Evolutionary conservation across 2,329 filamentous ascomycete genomes (phyloP), one percentile per base, ranked within the genome.

Genomic region (Aspergillus sp.): DNA sequence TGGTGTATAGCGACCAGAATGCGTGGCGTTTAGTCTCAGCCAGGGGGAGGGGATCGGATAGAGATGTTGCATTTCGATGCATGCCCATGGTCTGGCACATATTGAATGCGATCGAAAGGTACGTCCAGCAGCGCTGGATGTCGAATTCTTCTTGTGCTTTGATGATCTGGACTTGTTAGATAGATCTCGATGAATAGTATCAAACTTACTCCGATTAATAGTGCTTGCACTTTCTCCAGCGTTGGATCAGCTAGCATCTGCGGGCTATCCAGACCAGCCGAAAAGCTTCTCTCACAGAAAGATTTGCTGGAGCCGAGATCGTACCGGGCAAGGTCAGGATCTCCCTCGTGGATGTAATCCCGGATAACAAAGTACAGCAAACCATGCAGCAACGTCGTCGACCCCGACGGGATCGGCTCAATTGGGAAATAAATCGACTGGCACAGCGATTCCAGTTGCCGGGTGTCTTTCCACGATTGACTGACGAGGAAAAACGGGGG

Each of bases 101-200:
- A 39, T 65, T 68, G 46, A 65, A 67, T 1, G 66, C 67, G 15
- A 67, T 41, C 0, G 66, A 65, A 8, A 66, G 56, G 44, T 65
- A 68, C 2, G 66, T 65, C 67, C 67, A 69, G 39, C 65, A 63
- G 3, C 64, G 61, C 42, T 67, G 64, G 19, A 66, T 57, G 20
- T 68, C 62, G 12, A 60, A 67, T 52, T 67, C 67, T 58, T 69
- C 67, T 53, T 68, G 67, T 0, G 67, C 62, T 63, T 67, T 66
- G 46, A 62, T 61, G 17, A 65, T 58, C 66, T 68, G n/a, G 20
- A 20, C 2, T 20, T 7, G 39, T 49, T 13, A 56, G 5, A 20
- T 13, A 8, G 1, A 5, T 11, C n/a, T n/a, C 2, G 8, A 13
- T 11, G 24, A 4, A 40, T 15, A 17, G 8, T 11, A 12, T 9